These are phyloP conservation scores for Aspergillus clavatus DNA, from an alignment of 2,329 filamentous ascomycete genomes.

Conservation along the genomic window DNA sequence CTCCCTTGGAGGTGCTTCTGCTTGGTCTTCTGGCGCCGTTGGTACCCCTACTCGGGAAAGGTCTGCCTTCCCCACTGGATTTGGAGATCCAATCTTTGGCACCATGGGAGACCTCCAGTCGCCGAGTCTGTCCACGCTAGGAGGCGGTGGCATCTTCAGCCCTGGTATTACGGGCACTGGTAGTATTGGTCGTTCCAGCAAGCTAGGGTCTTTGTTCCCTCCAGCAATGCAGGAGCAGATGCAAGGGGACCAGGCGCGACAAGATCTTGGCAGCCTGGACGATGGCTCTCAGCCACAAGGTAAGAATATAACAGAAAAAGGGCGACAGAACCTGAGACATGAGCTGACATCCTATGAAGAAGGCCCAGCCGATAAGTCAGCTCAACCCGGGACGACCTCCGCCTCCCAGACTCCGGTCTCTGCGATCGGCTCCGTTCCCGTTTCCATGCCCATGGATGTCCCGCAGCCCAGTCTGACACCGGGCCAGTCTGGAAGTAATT, in stretches of 20 bases:
- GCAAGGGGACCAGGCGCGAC: slow-evolving; percentile 57
- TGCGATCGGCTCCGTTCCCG: slow-evolving; percentile 30
- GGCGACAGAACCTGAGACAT: too few species aligned
- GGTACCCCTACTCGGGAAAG: slow-evolving; percentile 65
- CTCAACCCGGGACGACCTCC: slow-evolving; percentile 28
- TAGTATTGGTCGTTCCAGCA: slow-evolving; percentile 70
- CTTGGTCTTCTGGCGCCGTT: slow-evolving; percentile 59
- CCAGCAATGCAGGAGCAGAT: slow-evolving; percentile 86
- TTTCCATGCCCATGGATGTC: slow-evolving; percentile 28
- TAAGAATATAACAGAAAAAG: too few species aligned
- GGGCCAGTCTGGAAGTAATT: slow-evolving; percentile 38
- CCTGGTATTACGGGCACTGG: slow-evolving; percentile 55
- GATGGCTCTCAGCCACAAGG: slow-evolving; percentile 58
- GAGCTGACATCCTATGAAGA: slow-evolving; percentile 15
- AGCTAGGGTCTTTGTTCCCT: slow-evolving; percentile 82
- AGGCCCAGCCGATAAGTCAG: slow-evolving; percentile 26
- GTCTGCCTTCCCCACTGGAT: slow-evolving; percentile 46
- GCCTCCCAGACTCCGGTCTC: slow-evolving; percentile 36
- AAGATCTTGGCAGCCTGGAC: slow-evolving; percentile 55
- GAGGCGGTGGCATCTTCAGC: slow-evolving; percentile 57
- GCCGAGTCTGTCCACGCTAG: slow-evolving; percentile 36
- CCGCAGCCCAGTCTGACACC: slow-evolving; percentile 31
- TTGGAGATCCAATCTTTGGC: slow-evolving; percentile 64
- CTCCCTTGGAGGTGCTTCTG: slow-evolving; percentile 47
- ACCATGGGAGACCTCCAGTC: slow-evolving; percentile 69